A percentile compares a stretch with the other conserved stretches of the same genome.
These are phyloP conservation scores for Penicillium mononematosum DNA, from an alignment of 495 filamentous ascomycete species.

Conservation along the genomic window DNA sequence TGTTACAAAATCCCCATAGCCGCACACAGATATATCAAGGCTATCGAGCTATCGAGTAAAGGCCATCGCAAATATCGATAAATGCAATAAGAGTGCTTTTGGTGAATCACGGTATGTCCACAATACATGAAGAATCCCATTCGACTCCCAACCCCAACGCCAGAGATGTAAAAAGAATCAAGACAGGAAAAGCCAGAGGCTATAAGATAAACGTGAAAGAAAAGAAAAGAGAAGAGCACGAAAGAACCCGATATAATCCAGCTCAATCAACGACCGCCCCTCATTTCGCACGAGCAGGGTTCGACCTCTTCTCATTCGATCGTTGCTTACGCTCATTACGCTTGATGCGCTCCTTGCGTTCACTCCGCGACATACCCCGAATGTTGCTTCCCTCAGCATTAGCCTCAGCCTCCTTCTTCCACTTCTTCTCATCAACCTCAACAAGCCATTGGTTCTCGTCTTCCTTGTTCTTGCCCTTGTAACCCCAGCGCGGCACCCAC, in stretches of 20 bases:
- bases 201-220: slow-evolving; percentile 6
- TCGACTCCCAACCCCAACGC: slow-evolving; percentile 34
- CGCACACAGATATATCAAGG: slow-evolving; percentile 1
- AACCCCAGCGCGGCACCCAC: slow-evolving; percentile 92
- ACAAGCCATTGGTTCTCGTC: slow-evolving; percentile 80
- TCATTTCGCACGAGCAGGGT: slow-evolving; percentile 27
- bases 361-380: slow-evolving; percentile 59
- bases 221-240: slow-evolving; percentile 7
- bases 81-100: slow-evolving; percentile 29
- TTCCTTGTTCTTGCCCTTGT: slow-evolving; percentile 86
- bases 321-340: slow-evolving; percentile 70
- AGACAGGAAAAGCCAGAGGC: slow-evolving; percentile 7
- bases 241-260: background rate
- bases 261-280: slow-evolving; percentile 29
- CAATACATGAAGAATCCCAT: slow-evolving; percentile 18
- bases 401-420: slow-evolving; percentile 59
- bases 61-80: slow-evolving; percentile 3
- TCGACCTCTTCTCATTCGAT: slow-evolving; percentile 60
- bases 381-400: slow-evolving; percentile 60
- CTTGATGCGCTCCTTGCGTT: slow-evolving; percentile 63
- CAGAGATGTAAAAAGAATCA: slow-evolving; percentile 20
- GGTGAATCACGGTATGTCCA: slow-evolving; percentile 14
- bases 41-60: slow-evolving; percentile 16
- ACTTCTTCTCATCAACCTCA: slow-evolving; percentile 77
- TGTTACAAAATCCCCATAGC: slow-evolving; percentile 1